Evolutionary conservation across 345 rosid species (phyloP), one percentile per base, ranked within the genome.

Genomic region (Lenwebbia sp.): DNA sequence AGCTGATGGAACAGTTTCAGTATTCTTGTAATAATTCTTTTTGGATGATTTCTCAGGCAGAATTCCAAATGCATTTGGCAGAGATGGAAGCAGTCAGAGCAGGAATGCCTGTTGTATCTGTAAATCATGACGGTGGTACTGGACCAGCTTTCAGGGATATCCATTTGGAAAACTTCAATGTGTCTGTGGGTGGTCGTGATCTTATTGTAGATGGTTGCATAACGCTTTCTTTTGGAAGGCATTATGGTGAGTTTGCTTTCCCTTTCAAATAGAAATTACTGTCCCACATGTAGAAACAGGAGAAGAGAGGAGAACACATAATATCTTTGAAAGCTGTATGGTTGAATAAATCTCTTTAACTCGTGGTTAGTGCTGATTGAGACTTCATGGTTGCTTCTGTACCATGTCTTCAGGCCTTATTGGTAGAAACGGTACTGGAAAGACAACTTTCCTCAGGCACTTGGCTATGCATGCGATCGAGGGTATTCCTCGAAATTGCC

Each of bases 341-440:
- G 81, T 37, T 19, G 26, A 9, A 70, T 70, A 41, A 41, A 37
- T 70, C 47, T 70, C 47, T 33, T 65, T 37, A 19, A 9, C 22
- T 37, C 21, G 25, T 70, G 81, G 81, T 22, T 70, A 37, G 81
- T 70, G 81, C 81, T 70, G 47, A 70, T 19, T 70, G 47, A 70
- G 81, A 70, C 81, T 70, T 70, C 26, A 85, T 8, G 6, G 50
- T 33, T 54, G 54, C 75, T 57, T 55, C 76, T 84, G 33, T 44
- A 84, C 30, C n/a, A 60, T 58, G 8, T 85, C 53, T 92, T 84
- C 90, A 97, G 99, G 99, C 23, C 98, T 97, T 90, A 96, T 96
- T 85, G 99, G 99, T 88, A 94, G 99, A 90, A 97, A 97, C 86
- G 99, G 99, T 87, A 97, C 99, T 19, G 99, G 99, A 82, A 97